Base-by-base conservation (phyloP, 805 yeast species). In the Sugiyamaella qingdaonensis region DNA sequence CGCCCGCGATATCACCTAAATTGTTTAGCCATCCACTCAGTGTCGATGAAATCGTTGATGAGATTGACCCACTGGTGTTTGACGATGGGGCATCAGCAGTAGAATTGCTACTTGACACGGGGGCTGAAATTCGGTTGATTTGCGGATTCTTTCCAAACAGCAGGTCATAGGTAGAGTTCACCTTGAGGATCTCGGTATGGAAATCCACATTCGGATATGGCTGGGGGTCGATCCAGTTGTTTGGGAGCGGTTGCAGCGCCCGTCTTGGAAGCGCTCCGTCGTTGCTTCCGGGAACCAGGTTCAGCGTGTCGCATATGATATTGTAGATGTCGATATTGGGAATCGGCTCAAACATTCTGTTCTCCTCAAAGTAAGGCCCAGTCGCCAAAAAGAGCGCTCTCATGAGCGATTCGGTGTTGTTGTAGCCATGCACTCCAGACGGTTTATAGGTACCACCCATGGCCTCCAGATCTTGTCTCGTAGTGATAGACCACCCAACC, bases 351-450 rank as follows among this genome's bases (percentile, higher is more conserved):
- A 80, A 71, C 58, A 72, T 72, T 2, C 57, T 42, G 3, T 68
- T 61, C 3, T 45, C 37, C 27, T 45, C 10, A 67, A 91, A 90
- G 62, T 77, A 86, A 0, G 97, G 97, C 0, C 98, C 98, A 1
- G 76, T 67, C 0, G 85, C 95, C 39, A 88, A 61, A 65, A 92
- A 91, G 9, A 88, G 61, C 0, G 96, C 90, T 48, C 96, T 72
- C 96, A 90, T 90, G 53, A 89, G 71, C 5, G 85, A 77, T 56
- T 84, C 88, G 0, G 84, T 77, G 62, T 85, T 86, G 63, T 85
- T 81, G 66, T 88, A 91, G 1, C 97, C 97, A 68, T 88, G 95
- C 0, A 86, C 86, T 8, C 96, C 97, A 51, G 73, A 73, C 2
- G 88, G 86, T n/a, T 66, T 64, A 64, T 84, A 85, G 11, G 77